These are phyloP conservation scores for Wallacemonas rigidus DNA, from an alignment of 208 protist species.

Conservation along the genomic window DNA sequence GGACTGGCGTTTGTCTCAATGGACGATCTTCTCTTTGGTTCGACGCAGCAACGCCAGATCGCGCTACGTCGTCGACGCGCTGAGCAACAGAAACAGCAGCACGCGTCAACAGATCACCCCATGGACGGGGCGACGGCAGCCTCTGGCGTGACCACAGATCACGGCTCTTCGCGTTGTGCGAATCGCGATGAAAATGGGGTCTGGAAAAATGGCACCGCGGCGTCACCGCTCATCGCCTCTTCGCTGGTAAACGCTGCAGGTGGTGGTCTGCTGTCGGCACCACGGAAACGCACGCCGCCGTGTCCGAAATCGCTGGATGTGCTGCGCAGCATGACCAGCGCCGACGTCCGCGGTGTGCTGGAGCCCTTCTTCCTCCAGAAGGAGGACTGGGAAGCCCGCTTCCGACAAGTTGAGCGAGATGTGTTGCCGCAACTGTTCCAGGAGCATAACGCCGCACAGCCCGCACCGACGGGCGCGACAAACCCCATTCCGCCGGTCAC, in stretches of 20 bases:
- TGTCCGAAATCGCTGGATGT: conserved; percentile 24
- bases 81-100: neutral
- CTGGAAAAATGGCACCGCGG: too few species aligned
- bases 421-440: conserved; percentile 7
- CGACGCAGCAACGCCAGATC: neutral
- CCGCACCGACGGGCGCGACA: too few species aligned
- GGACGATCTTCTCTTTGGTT: conserved; percentile 40
- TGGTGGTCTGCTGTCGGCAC: conserved; percentile 22
- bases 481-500: neutral
- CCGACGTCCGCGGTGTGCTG: conserved; percentile 64
- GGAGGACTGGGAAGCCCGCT: conserved; percentile 28
- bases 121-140: neutral
- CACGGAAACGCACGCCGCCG: conserved; percentile 3
- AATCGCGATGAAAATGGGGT: too few species aligned
- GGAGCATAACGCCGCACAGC: too few species aligned
- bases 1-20: conserved; percentile 17
- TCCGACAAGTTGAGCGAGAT: conserved; percentile 22
- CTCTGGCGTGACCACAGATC: neutral
- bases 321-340: conserved; percentile 61
- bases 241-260: neutral
- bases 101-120: neutral
- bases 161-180: too few species aligned
- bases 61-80: conserved; percentile 3
- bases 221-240: neutral
- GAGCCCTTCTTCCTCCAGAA: conserved; percentile 65